A percentile compares a stretch with the other conserved stretches of the same genome.
Conservation (phyloP, 2,329 filamentous ascomycete genomes). For the Cordyceps cateniannulata region DNA sequence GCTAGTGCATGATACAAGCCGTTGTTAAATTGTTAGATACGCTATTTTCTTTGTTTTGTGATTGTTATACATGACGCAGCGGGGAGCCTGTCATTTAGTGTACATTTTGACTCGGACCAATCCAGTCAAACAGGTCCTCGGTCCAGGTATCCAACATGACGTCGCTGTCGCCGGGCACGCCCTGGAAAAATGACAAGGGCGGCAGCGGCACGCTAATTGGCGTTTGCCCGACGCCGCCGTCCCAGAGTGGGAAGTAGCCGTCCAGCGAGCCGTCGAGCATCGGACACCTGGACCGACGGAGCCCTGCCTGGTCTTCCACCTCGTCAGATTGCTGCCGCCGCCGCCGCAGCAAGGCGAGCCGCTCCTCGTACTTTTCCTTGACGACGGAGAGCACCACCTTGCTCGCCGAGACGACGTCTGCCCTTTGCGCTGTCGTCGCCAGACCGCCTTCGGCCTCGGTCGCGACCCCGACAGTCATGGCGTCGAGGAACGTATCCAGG, state of each 20-base stretch:
- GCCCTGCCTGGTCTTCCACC: background rate
- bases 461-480: constrained; percentile 23
- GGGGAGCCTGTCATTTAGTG: background rate
- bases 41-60: background rate
- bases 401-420: constrained; percentile 38
- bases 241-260: constrained; percentile 39
- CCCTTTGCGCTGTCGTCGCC: constrained; percentile 17
- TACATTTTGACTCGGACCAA: background rate
- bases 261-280: constrained; percentile 46
- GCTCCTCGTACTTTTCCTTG: constrained; percentile 37
- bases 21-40: background rate
- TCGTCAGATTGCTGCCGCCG: constrained; percentile 5
- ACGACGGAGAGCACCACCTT: constrained; percentile 40
- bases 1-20: background rate
- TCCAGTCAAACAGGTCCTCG: background rate
- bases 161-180: background rate
- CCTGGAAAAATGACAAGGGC: background rate
- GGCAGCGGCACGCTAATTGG: background rate
- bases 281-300: constrained; percentile 32
- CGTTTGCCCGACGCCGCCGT: constrained; percentile 25
- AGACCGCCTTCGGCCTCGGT: constrained; percentile 1
- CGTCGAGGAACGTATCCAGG: constrained; percentile 33
- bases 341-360: constrained; percentile 28
- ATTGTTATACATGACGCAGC: background rate
- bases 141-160: constrained; percentile 1